phyloP scores from a whole-genome alignment of 352 stramenopile species.

The Discostella stelligera region DNA sequence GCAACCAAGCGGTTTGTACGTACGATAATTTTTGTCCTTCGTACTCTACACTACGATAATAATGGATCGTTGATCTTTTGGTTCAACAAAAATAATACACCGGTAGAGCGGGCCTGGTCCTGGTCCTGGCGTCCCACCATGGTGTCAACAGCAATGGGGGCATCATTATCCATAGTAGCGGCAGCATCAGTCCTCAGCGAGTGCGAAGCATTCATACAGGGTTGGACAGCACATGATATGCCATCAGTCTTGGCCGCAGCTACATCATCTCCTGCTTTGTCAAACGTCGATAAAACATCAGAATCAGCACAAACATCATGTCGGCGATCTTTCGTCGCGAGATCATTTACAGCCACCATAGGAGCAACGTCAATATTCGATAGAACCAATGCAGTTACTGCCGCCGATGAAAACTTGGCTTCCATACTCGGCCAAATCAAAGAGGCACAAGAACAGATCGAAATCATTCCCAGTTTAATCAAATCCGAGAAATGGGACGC shows the following conservation, averaged over 20 bases:
- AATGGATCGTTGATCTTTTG: too few species aligned
- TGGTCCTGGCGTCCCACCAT: too few species aligned
- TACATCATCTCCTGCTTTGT: not conserved
- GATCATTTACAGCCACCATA: constrained; percentile 15
- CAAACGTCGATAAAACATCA: not conserved
- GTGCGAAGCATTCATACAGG: constrained; percentile 9
- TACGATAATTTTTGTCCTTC: too few species aligned
- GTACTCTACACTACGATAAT: too few species aligned
- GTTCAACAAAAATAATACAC: too few species aligned
- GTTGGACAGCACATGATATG: not conserved
- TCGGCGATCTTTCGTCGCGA: constrained; percentile 12
- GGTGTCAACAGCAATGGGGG: constrained; percentile 16
- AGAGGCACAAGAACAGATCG: constrained; percentile 61
- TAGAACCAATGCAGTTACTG: constrained; percentile 18
- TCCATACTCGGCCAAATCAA: constrained; percentile 46
- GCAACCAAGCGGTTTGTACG: too few species aligned
- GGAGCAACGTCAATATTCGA: not conserved
- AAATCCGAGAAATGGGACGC: constrained; percentile 80
- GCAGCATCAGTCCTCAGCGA: not conserved
- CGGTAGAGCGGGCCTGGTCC: too few species aligned
- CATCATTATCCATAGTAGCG: constrained; percentile 7
- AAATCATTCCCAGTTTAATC: constrained; percentile 73
- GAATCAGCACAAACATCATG: not conserved
- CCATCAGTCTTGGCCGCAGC: not conserved
- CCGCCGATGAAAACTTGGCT: constrained; percentile 26